Base-by-base conservation (phyloP, 106 monocot species). In the Dioscorea zingiberensis region DNA sequence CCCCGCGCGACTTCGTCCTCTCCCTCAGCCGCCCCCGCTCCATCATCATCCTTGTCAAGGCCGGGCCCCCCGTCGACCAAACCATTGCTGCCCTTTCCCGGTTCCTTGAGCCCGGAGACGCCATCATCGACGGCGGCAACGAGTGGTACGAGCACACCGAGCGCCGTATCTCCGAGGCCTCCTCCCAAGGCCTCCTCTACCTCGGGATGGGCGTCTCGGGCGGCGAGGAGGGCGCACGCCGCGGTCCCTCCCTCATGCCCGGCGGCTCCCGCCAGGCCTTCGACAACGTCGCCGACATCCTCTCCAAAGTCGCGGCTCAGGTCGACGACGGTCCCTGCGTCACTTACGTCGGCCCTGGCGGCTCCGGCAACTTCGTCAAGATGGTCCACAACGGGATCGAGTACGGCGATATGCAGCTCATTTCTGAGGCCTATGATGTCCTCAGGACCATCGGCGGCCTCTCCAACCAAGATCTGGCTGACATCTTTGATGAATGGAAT, bases 101-200 rank as follows among this genome's bases (percentile, higher is more conserved):
- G 21, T 48, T 47, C 23, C 21, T 64, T 2, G 64, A 64, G 38
- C 64, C 45, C 21, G 64, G 64, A 1, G 64, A 64, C 23, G 44
- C 64, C 10, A 47, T 64, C 47, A 64, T 64, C 23, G 64, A 64
- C 15, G 64, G 64, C 19, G 64, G 64, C 13, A 64, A 64, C 45
- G 64, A 64, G 47, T 64, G 64, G 64, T 64, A 64, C 13, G 64
- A 64, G 64, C 47, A 64, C 64, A 64, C 64, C 23, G 64, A 64
- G 46, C 45, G 64, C 13, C 45, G 64, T 1, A 38, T 38, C 23
- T 47, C 46, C 45, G 64, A 64, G 3, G 47, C 47, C 0, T 44
- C 64, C 4, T 21, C 47, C 17, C 18, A 24, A 9, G 64, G 64
- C 3, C 15, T 64, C n/a, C 64, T 64, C 13, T 64, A 64, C 47